Evolutionary conservation across 495 filamentous ascomycete genomes (phyloP).

Genomic region (Xylaria acuta): DNA sequence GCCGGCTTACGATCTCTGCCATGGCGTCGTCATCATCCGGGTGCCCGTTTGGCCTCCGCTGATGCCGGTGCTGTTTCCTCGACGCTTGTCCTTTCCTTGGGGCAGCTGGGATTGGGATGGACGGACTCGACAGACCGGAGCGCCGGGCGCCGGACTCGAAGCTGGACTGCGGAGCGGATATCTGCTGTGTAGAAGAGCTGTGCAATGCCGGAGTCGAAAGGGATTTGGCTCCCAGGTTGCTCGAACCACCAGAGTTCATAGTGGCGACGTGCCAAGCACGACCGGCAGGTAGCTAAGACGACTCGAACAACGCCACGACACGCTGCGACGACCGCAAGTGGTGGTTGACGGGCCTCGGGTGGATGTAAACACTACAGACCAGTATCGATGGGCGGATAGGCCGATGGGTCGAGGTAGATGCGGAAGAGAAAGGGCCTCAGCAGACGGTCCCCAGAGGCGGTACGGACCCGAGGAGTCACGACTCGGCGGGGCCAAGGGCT

Average conservation of each 20-base stretch:
- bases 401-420: neutral
- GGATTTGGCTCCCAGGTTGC: constrained; percentile 50
- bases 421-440: constrained; percentile 2
- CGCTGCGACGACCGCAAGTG: neutral
- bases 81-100: constrained; percentile 75
- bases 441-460: constrained; percentile 8
- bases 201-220: constrained; percentile 41
- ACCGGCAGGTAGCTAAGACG: neutral
- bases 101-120: constrained; percentile 51
- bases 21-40: constrained; percentile 74
- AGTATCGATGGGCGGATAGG: neutral
- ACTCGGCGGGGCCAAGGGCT: constrained; percentile 33
- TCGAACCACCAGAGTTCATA: constrained; percentile 55
- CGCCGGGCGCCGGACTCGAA: constrained; percentile 65
- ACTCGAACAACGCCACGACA: neutral
- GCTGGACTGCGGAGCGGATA: constrained; percentile 40
- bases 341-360: neutral
- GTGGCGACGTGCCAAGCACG: constrained; percentile 30
- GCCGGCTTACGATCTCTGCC: constrained; percentile 72
- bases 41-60: constrained; percentile 52
- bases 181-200: constrained; percentile 36
- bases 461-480: constrained; percentile 23
- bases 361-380: neutral
- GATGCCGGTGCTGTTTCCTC: constrained; percentile 74
- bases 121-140: constrained; percentile 64